Conservation (phyloP, 805 yeast species). For the Wickerhamomyces alni region DNA sequence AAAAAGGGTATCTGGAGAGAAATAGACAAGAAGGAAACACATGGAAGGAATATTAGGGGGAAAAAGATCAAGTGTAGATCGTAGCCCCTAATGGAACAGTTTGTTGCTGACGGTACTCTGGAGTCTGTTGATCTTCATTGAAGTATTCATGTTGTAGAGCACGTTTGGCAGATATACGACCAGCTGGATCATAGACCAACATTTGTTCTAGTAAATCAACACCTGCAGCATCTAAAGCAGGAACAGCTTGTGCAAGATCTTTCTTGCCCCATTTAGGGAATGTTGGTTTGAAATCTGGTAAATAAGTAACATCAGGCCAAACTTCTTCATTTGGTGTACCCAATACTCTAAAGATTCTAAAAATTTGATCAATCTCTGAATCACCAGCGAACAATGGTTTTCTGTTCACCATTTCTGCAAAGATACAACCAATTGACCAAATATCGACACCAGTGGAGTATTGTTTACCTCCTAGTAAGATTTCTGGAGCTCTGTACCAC, state of each 20-base stretch:
- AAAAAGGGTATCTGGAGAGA: background rate
- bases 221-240: slow-evolving; percentile 78
- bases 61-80: slow-evolving; percentile 15
- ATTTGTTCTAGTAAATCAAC: slow-evolving; percentile 74
- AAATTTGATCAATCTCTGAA: slow-evolving; percentile 95
- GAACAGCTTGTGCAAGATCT: slow-evolving; percentile 64
- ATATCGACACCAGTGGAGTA: slow-evolving; percentile 97
- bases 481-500: slow-evolving; percentile 98
- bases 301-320: slow-evolving; percentile 90
- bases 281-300: slow-evolving; percentile 91
- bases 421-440: slow-evolving; percentile 98
- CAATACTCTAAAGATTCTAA: slow-evolving; percentile 82
- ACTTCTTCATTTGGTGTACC: slow-evolving; percentile 91
- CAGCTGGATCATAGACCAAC: slow-evolving; percentile 88
- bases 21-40: background rate
- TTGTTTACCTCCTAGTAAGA: slow-evolving; percentile 91
- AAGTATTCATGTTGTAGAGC: slow-evolving; percentile 89
- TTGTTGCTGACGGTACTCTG: slow-evolving; percentile 21
- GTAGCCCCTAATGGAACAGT: slow-evolving; percentile 26
- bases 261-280: slow-evolving; percentile 87
- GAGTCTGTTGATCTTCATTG: slow-evolving; percentile 39
- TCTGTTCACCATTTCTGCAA: slow-evolving; percentile 96
- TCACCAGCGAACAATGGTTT: slow-evolving; percentile 96
- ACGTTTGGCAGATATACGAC: slow-evolving; percentile 88
- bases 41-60: background rate